phyloP scores from a whole-genome alignment of 1,284 basidiomycete species.

The Cryptococcus hybrid region DNA sequence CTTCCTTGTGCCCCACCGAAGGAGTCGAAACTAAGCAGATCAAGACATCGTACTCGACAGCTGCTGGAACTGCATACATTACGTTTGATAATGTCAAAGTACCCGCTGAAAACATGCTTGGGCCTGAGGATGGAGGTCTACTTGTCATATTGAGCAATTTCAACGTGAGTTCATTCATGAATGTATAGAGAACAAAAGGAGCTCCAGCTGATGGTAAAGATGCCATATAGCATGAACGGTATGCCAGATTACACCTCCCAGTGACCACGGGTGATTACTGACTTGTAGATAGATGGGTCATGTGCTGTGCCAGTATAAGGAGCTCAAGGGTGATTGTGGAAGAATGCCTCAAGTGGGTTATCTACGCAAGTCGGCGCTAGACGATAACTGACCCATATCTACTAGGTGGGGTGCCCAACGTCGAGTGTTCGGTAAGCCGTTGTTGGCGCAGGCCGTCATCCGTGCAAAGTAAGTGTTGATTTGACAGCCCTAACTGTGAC shows the following conservation, averaged over 20 bases:
- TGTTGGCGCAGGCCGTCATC: conserved; percentile 78
- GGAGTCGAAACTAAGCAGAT: conserved; percentile 82
- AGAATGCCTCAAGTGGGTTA: conserved; percentile 40
- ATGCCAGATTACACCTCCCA: neutral
- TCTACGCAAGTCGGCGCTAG: conserved; percentile 57
- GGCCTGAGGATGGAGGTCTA: conserved; percentile 76
- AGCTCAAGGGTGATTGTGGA: conserved; percentile 43
- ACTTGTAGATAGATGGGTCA: conserved; percentile 32
- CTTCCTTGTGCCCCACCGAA: conserved; percentile 71
- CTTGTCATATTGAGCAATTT: conserved; percentile 63
- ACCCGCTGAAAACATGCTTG: conserved; percentile 81
- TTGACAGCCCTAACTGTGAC: neutral
- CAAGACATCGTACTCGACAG: conserved; percentile 78
- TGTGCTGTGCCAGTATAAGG: conserved; percentile 42
- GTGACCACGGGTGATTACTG: neutral
- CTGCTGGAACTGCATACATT: conserved; percentile 77
- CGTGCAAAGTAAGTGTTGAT: conserved; percentile 59
- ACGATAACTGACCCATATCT: conserved; percentile 62
- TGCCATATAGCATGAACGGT: conserved; percentile 15
- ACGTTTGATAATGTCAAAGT: conserved; percentile 86
- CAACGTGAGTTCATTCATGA: conserved; percentile 30
- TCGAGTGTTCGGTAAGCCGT: conserved; percentile 81
- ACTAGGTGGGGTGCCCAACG: conserved; percentile 66
- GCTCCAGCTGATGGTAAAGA: neutral
- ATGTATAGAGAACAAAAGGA: neutral